phyloP scores from a whole-genome alignment of 768 basidiomycete genomes.

The Lactifluus volemus region DNA sequence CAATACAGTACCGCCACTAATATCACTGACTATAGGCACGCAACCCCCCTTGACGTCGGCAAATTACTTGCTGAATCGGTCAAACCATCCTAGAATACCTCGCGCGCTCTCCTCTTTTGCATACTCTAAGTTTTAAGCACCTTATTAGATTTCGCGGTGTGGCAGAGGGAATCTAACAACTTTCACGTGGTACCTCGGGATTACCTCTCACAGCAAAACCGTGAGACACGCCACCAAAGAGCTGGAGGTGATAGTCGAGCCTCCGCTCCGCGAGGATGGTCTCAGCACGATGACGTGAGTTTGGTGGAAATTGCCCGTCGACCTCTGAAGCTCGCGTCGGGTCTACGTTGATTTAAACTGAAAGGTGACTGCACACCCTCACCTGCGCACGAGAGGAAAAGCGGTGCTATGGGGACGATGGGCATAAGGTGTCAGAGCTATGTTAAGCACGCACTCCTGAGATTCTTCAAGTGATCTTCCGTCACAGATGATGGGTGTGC shows the following conservation, averaged over 20 bases:
- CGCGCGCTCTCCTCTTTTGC: slow-evolving; percentile 18
- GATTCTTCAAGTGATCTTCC: too few species aligned
- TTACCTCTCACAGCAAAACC: slow-evolving; percentile 31
- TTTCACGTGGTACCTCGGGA: slow-evolving; percentile 14
- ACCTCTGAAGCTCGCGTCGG: slow-evolving; percentile 30
- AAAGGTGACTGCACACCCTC: too few species aligned
- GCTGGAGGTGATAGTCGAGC: slow-evolving; percentile 46
- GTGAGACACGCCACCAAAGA: slow-evolving; percentile 40
- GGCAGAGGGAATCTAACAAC: background rate
- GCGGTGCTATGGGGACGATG: too few species aligned
- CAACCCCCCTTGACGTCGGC: background rate
- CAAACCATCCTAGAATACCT: slow-evolving; percentile 20
- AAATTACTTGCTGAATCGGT: background rate
- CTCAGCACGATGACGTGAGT: slow-evolving; percentile 44
- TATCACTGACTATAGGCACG: background rate
- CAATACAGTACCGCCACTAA: too few species aligned
- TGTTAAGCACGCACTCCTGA: too few species aligned
- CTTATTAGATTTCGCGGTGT: background rate
- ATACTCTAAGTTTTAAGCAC: slow-evolving; percentile 6
- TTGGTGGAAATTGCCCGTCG: slow-evolving; percentile 47
- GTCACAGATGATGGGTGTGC: too few species aligned
- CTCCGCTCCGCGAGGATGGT: slow-evolving; percentile 45
- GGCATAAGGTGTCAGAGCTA: too few species aligned
- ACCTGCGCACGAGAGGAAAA: too few species aligned
- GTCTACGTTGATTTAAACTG: too few species aligned